phyloP scores from a whole-genome alignment of 1,284 basidiomycete species.

The Filobasidium uniguttulatum region DNA sequence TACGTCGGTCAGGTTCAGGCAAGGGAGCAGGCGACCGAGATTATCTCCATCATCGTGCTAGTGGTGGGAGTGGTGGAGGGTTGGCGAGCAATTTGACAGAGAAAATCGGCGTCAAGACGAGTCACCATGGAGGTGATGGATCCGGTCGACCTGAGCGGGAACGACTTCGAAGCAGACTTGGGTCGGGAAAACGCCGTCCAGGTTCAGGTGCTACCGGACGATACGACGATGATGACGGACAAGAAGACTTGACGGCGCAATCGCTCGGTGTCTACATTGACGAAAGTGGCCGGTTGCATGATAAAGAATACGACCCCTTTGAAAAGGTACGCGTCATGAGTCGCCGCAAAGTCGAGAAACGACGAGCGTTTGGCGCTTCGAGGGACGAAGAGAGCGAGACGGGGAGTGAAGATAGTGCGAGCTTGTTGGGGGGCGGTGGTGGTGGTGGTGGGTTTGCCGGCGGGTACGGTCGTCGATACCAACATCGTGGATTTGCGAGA shows the following conservation, averaged over 20 bases:
- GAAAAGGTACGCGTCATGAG: constrained; percentile 29
- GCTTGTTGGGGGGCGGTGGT: neutral
- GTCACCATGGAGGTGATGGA: too few species aligned
- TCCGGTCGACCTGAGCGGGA: neutral
- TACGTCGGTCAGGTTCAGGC: neutral
- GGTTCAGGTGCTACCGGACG: too few species aligned
- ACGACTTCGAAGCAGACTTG: too few species aligned
- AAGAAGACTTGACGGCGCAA: constrained; percentile 8
- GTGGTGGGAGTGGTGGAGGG: neutral
- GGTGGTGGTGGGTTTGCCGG: neutral
- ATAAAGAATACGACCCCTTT: constrained; percentile 37
- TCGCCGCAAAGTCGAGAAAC: constrained; percentile 24
- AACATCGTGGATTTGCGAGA: neutral
- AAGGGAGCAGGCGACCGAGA: neutral
- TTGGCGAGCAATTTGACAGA: neutral
- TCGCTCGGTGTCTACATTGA: constrained; percentile 31
- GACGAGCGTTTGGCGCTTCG: constrained; percentile 30
- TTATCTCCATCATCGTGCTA: neutral
- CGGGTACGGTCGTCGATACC: neutral
- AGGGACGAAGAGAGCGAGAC: constrained; percentile 19
- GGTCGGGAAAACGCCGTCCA: too few species aligned
- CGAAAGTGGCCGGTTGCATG: constrained; percentile 30
- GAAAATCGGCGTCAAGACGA: neutral
- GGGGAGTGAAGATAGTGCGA: constrained; percentile 11
- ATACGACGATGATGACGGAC: neutral